A percentile compares a stretch with the other conserved stretches of the same genome.
These are phyloP conservation scores for Trichosporon faecale DNA, from an alignment of 1,284 basidiomycete species.

Conservation along the genomic window DNA sequence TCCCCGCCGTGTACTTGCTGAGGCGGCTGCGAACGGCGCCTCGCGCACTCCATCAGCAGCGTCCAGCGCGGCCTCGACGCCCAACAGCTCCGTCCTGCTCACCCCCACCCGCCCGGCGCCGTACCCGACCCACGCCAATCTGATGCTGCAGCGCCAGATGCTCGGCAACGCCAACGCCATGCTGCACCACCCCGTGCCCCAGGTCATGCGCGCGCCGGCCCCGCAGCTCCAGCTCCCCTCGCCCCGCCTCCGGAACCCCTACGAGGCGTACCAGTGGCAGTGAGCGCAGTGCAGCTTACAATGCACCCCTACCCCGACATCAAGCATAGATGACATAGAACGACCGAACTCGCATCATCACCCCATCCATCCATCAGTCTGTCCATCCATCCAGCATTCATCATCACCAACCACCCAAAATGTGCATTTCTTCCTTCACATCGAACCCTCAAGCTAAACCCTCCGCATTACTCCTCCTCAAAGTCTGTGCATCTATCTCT, in stretches of 20 bases:
- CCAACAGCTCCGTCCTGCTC: background rate
- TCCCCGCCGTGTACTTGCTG: slow-evolving; percentile 11
- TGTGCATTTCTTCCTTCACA: background rate
- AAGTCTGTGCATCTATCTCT: background rate
- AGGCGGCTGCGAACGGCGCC: slow-evolving; percentile 6
- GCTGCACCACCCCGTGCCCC: slow-evolving; percentile 7
- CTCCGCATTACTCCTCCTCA: slow-evolving; percentile 1
- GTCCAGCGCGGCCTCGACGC: slow-evolving; percentile 4
- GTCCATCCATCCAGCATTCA: background rate
- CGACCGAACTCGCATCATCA: background rate
- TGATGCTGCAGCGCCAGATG: slow-evolving; percentile 8
- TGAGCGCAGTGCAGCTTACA: background rate
- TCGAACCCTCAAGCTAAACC: background rate
- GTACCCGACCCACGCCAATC: background rate
- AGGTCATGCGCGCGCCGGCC: slow-evolving; percentile 1
- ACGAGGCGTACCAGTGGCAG: slow-evolving; percentile 9
- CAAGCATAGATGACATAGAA: background rate
- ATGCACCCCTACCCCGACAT: background rate
- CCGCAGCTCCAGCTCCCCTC: background rate
- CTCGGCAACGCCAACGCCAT: background rate
- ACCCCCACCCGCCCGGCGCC: slow-evolving; percentile 2
- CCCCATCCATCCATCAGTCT: background rate
- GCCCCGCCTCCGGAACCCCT: background rate
- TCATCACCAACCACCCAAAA: background rate
- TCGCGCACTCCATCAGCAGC: slow-evolving; percentile 5